Base-by-base conservation (phyloP, 441 rosid genomes). In the Adansonia grandidieri region DNA sequence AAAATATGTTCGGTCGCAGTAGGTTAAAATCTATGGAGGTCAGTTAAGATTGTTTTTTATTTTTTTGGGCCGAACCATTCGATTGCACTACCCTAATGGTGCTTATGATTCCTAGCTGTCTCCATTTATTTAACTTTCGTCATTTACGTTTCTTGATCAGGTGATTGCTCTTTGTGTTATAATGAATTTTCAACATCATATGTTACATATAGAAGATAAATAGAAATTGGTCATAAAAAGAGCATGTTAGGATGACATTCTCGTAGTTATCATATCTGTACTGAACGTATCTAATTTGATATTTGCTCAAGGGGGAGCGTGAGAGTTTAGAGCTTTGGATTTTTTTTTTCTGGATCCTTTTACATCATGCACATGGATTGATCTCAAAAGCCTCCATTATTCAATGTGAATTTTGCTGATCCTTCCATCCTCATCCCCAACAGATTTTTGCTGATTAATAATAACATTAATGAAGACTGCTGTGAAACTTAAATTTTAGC, bases 321-420 rank as follows among this genome's bases (percentile, higher is more conserved):
- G 28, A 9, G 10, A 54, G 37, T 54, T 10, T 72, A 72, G 47
- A 72, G 75, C 13, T 54, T 40, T 53, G 48, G 7, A 71, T 9
- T 53, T 71, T 71, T 71, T 14, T 54, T 32, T 2, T 53, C 48
- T 71, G 63, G 62, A 53, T 32, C 28, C 32, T 67, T 67, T 67
- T 45, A 19, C 72, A 11, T 45, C 63, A 9, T 71, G 40, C 32
- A 53, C 28, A n/a, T 9, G 20, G 45, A 71, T 32, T 15, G 53
- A 73, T 58, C 76, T 20, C 64, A 40, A 58, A 57, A 73, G 75
- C 76, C 17, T 44, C 53, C 54, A 42, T 73, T 42, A 11, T 58
- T 58, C 56, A 73, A 73, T 73, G 67, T 45, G 54, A 42, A 57
- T 40, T 73, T 58, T 58, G 14, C 17, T 45, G 8, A 44, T 42